phyloP scores from a whole-genome alignment of 352 stramenopile species.

The Blastocystis sp. region DNA sequence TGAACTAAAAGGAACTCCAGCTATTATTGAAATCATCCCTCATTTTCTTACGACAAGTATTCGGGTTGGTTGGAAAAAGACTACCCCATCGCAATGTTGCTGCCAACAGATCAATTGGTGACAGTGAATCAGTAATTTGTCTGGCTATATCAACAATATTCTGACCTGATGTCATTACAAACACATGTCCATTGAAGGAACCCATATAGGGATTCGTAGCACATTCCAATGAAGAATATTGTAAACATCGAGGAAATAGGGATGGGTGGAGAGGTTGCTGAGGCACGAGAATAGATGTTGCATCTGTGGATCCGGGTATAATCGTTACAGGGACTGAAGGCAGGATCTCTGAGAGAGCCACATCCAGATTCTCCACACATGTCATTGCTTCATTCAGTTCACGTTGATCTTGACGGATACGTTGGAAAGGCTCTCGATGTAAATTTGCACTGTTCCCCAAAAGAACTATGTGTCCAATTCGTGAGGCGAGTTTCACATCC shows the following conservation, averaged over 20 bases:
- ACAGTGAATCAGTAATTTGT: neutral
- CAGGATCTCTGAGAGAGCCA: neutral
- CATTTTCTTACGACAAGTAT: constrained; percentile 48
- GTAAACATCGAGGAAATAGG: neutral
- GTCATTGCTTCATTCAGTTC: neutral
- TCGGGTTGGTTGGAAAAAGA: constrained; percentile 40
- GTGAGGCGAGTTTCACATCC: constrained; percentile 4
- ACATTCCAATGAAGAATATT: constrained; percentile 35
- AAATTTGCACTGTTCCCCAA: constrained; percentile 20
- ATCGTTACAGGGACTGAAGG: neutral
- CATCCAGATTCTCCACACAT: constrained; percentile 12
- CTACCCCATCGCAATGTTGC: constrained; percentile 24
- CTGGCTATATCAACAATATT: constrained; percentile 22
- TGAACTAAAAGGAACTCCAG: constrained; percentile 17
- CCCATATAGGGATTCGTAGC: constrained; percentile 6
- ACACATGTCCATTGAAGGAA: neutral
- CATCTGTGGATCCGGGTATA: constrained; percentile 3
- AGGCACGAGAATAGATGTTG: neutral
- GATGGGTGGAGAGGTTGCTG: constrained; percentile 53
- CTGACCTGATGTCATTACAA: constrained; percentile 35
- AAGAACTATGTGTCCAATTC: neutral
- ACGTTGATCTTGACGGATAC: constrained; percentile 4
- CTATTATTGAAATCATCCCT: neutral
- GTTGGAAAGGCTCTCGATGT: constrained; percentile 38
- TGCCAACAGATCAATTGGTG: neutral